Conservation (phyloP, 495 filamentous ascomycete genomes). For the Corynascus novoguineensis region DNA sequence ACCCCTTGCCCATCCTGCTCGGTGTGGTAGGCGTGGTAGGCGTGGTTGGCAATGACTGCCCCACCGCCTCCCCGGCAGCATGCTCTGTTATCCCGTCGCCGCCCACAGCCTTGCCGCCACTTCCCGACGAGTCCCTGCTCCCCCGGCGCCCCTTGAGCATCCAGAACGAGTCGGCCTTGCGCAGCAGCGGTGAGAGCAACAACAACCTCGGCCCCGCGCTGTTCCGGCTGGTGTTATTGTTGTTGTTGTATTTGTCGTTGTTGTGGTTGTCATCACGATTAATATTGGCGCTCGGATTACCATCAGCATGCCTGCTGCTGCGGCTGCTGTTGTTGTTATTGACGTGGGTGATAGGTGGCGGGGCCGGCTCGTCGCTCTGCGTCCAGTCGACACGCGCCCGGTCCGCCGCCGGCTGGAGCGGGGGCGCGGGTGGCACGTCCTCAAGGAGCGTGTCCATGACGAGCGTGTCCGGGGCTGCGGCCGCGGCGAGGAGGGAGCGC, state of each 20-base stretch:
- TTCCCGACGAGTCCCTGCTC: slow-evolving; percentile 8
- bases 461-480: neutral
- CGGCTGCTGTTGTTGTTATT: neutral
- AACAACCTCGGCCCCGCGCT: slow-evolving; percentile 7
- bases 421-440: slow-evolving; percentile 4
- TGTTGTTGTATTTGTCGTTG: too few species aligned
- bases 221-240: too few species aligned
- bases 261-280: too few species aligned
- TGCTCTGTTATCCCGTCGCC: too few species aligned
- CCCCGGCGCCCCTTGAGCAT: slow-evolving; percentile 29
- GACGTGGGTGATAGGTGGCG: too few species aligned
- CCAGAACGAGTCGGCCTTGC: slow-evolving; percentile 40
- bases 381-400: slow-evolving; percentile 43
- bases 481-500: slow-evolving; percentile 9
- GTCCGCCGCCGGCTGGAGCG: neutral
- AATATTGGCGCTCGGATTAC: neutral
- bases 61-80: neutral
- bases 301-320: neutral
- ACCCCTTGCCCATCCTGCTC: slow-evolving; percentile 8
- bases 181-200: slow-evolving; percentile 27
- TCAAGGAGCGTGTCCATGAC: slow-evolving; percentile 9
- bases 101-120: too few species aligned
- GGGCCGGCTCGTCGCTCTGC: slow-evolving; percentile 45
- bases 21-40: neutral
- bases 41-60: too few species aligned